Evolutionary conservation across 2,329 filamentous ascomycete species (phyloP).

Genomic region (Xylogone sp.): DNA sequence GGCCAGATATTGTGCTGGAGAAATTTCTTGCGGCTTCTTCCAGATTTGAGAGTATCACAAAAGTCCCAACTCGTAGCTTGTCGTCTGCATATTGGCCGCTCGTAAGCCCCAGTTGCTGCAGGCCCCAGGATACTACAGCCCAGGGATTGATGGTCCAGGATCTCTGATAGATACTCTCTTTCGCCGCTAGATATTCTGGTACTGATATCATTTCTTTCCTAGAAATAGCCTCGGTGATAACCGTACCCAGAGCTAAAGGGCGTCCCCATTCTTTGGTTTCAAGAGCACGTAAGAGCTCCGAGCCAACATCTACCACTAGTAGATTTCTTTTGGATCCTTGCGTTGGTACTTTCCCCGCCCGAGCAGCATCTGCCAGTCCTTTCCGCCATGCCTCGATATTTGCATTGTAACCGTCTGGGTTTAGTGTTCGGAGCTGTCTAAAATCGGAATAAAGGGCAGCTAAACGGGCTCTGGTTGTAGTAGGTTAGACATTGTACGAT

Average conservation of each 20-base stretch:
- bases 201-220: conserved; percentile 68
- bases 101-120: conserved; percentile 64
- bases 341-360: conserved; percentile 48
- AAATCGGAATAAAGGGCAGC: conserved; percentile 90
- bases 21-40: conserved; percentile 56
- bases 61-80: conserved; percentile 55
- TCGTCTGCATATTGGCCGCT: conserved; percentile 46
- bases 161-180: conserved; percentile 74
- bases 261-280: conserved; percentile 75
- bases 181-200: conserved; percentile 60
- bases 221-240: conserved; percentile 69
- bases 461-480: conserved; percentile 61
- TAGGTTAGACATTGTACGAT: conserved; percentile 14
- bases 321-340: conserved; percentile 42
- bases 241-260: conserved; percentile 75
- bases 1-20: conserved; percentile 36
- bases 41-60: conserved; percentile 62
- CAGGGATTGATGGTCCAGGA: conserved; percentile 56
- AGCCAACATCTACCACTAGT: conserved; percentile 51
- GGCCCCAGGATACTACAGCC: conserved; percentile 70
- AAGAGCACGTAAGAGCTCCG: conserved; percentile 65
- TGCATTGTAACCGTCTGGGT: conserved; percentile 80
- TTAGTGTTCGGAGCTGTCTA: conserved; percentile 65
- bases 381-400: conserved; percentile 78
- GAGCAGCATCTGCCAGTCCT: conserved; percentile 66